Percentiles rank a stretch among this genome's conserved stretches.
Conservation (phyloP, 2,329 filamentous ascomycete species). For the Hypocreales sp. region DNA sequence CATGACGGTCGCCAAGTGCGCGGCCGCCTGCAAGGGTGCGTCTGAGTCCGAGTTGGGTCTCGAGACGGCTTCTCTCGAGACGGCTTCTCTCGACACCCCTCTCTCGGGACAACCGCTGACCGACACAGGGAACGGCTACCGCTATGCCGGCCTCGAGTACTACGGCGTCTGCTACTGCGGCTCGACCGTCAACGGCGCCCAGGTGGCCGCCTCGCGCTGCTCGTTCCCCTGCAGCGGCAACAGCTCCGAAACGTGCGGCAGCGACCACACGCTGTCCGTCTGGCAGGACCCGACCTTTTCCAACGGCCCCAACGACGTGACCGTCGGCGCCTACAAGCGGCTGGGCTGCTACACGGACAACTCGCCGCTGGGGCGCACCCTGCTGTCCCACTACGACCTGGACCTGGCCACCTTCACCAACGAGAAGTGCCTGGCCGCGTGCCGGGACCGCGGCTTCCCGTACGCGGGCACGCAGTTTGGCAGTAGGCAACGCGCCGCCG, state of each 20-base stretch:
- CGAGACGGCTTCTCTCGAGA: too few relatives aligned
- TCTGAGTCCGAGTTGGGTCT: too few relatives aligned
- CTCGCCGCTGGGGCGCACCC: conserved; percentile 23
- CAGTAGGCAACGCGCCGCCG: too few relatives aligned
- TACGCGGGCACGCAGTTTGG: conserved; percentile 32
- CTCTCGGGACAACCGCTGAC: too few relatives aligned
- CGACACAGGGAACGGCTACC: conserved; percentile 26
- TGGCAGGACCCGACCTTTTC: conserved; percentile 33
- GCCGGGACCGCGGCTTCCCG: conserved; percentile 26
- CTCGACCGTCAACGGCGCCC: conserved; percentile 34
- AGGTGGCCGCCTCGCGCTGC: conserved; percentile 36
- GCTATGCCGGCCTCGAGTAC: conserved; percentile 34
- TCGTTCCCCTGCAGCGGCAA: conserved; percentile 37
- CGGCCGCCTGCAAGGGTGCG: conserved; percentile 31
- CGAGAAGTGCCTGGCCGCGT: conserved; percentile 25
- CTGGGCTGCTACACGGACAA: conserved; percentile 45
- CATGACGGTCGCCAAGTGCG: conserved; percentile 33
- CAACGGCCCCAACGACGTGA: conserved; percentile 25
- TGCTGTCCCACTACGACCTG: conserved; percentile 26
- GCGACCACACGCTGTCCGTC: conserved; percentile 28
- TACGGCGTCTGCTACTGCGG: conserved; percentile 38
- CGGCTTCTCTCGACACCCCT: background rate
- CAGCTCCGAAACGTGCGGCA: conserved; percentile 29
- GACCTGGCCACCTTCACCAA: conserved; percentile 22
- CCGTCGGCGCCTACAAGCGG: conserved; percentile 36